Conservation (phyloP, 306 rosid species). For the Delonix regia region DNA sequence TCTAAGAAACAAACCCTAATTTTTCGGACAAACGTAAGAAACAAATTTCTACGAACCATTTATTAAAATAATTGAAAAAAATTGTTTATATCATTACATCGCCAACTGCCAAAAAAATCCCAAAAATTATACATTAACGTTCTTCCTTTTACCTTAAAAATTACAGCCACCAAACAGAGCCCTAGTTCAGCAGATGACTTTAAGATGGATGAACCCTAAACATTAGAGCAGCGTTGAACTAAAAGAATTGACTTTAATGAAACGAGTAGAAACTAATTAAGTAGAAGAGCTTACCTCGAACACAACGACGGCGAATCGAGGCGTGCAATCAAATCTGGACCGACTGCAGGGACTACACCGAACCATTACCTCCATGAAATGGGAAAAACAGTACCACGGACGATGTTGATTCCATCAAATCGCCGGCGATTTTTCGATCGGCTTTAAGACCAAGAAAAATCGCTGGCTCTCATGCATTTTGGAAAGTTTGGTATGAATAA, state of each 20-base stretch:
- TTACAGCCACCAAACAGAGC: slow-evolving; percentile 36
- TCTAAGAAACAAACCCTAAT: slow-evolving; percentile 30
- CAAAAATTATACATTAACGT: not conserved
- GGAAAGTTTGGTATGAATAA: not conserved
- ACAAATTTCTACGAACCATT: not conserved
- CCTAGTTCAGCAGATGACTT: not conserved
- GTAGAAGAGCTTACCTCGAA: slow-evolving; percentile 62
- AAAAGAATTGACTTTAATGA: not conserved
- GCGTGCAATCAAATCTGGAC: slow-evolving; percentile 56
- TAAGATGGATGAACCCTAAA: slow-evolving; percentile 40
- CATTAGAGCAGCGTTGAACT: slow-evolving; percentile 4
- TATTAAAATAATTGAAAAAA: not conserved
- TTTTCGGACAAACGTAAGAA: slow-evolving; percentile 22
- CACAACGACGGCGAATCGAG: slow-evolving; percentile 50
- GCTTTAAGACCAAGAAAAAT: slow-evolving; percentile 47
- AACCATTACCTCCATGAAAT: slow-evolving; percentile 68
- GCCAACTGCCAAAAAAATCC: not conserved
- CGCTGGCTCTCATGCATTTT: slow-evolving; percentile 58
- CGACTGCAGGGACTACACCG: slow-evolving; percentile 51
- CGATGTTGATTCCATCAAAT: slow-evolving; percentile 73
- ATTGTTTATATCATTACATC: not conserved
- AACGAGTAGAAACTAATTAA: not conserved
- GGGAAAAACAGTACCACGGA: slow-evolving; percentile 34
- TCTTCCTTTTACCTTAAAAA: slow-evolving; percentile 23
- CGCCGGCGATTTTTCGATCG: slow-evolving; percentile 65